Evolutionary conservation across 495 filamentous ascomycete genomes (phyloP).

Genomic region (Podospora anserina): DNA sequence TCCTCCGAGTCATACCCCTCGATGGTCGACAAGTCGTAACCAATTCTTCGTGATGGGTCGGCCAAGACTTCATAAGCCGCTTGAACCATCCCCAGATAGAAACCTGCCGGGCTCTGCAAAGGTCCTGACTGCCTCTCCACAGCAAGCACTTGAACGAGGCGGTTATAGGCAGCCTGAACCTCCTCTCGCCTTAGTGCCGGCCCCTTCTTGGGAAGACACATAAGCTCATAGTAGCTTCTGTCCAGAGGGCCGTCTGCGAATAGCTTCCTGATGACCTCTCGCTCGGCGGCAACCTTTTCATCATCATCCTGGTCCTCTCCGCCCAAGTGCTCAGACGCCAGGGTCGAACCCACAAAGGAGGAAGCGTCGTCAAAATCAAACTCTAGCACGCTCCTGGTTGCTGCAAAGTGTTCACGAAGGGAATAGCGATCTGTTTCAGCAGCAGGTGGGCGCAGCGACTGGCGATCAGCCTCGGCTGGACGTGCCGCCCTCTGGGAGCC

Average conservation of each 20-base stretch:
- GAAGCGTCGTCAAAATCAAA: slow-evolving; percentile 34
- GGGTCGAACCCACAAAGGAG: slow-evolving; percentile 23
- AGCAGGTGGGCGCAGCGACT: neutral
- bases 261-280: neutral
- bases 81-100: slow-evolving; percentile 49
- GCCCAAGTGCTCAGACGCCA: slow-evolving; percentile 21
- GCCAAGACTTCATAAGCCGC: slow-evolving; percentile 55
- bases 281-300: slow-evolving; percentile 9
- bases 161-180: slow-evolving; percentile 52
- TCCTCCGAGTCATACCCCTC: slow-evolving; percentile 29
- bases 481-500: neutral
- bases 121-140: slow-evolving; percentile 56
- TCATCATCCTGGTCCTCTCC: slow-evolving; percentile 19
- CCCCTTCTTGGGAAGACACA: slow-evolving; percentile 45
- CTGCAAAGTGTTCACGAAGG: slow-evolving; percentile 31
- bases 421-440: slow-evolving; percentile 22
- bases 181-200: slow-evolving; percentile 47
- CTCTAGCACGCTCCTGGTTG: slow-evolving; percentile 28
- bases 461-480: neutral
- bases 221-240: slow-evolving; percentile 50
- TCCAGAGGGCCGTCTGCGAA: slow-evolving; percentile 14
- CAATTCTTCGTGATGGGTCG: slow-evolving; percentile 52
- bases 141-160: slow-evolving; percentile 55
- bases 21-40: slow-evolving; percentile 48
- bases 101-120: slow-evolving; percentile 45